Percentiles rank a stretch among this genome's conserved stretches.
These are phyloP conservation scores for Cordyceps cateniannulata DNA, from an alignment of 2,329 filamentous ascomycete species.

Conservation along the genomic window DNA sequence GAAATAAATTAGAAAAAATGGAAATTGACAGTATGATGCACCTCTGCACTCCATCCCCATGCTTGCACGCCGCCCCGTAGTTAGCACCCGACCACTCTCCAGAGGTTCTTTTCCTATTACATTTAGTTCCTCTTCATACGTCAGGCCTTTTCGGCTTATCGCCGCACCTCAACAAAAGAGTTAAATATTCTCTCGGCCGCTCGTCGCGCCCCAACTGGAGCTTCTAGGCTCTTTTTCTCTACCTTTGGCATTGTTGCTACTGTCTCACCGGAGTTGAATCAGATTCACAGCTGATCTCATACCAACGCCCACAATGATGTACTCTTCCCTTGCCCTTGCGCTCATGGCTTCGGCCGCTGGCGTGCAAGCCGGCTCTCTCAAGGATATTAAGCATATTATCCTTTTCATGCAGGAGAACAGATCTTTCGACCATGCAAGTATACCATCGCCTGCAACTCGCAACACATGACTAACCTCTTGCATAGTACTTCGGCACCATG, in stretches of 20 bases:
- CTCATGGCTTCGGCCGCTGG: slow-evolving; percentile 17
- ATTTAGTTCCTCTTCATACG: slow-evolving; percentile 6
- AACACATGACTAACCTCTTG: background rate
- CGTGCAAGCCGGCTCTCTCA: slow-evolving; percentile 31
- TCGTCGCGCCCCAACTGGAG: background rate
- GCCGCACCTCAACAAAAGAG: background rate
- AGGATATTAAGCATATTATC: slow-evolving; percentile 50
- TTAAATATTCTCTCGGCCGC: slow-evolving; percentile 7
- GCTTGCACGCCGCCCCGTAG: background rate
- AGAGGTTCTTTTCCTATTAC: background rate
- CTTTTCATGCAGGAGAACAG: slow-evolving; percentile 47
- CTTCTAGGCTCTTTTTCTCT: background rate
- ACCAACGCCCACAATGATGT: slow-evolving; percentile 4
- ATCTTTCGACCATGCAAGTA: slow-evolving; percentile 27
- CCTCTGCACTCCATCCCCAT: background rate
- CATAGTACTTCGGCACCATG: slow-evolving; percentile 48
- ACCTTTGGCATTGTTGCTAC: background rate
- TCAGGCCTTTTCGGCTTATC: slow-evolving; percentile 3
- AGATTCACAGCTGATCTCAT: background rate
- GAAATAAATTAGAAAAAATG: background rate
- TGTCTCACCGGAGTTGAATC: background rate
- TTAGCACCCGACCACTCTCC: slow-evolving; percentile 1
- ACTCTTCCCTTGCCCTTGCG: slow-evolving; percentile 5
- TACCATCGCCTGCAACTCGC: background rate
- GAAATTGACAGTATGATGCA: background rate